Evolutionary conservation across 495 filamentous ascomycete genomes (phyloP).

Genomic region (Tuber brumale): DNA sequence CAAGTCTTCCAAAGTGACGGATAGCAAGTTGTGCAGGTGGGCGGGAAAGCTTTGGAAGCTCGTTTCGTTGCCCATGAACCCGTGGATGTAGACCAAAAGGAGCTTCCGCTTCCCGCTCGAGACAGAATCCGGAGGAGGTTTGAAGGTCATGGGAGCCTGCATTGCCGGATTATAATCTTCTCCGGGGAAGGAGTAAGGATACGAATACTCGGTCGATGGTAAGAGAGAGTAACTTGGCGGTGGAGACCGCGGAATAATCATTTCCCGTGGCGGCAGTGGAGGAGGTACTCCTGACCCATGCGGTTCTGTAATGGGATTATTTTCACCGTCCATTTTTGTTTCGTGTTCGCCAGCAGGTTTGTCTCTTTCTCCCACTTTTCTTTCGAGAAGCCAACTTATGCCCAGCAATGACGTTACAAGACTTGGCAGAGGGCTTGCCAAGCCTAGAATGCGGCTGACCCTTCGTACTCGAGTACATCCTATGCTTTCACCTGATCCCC

Average conservation of each 20-base stretch:
- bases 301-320: not conserved
- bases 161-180: not conserved
- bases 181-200: not conserved
- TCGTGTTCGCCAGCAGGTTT: not conserved
- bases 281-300: not conserved
- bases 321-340: not conserved
- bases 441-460: not conserved
- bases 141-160: not conserved
- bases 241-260: not conserved
- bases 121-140: not conserved
- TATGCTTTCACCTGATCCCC: not conserved
- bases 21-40: slow-evolving; percentile 74
- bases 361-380: not conserved
- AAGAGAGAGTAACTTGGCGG: not conserved
- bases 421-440: not conserved
- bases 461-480: not conserved
- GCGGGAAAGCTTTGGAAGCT: slow-evolving; percentile 83
- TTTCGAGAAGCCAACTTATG: not conserved
- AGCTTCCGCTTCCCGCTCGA: slow-evolving; percentile 49
- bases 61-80: slow-evolving; percentile 85
- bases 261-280: not conserved
- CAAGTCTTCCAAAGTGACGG: slow-evolving; percentile 53
- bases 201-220: not conserved
- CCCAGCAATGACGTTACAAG: not conserved
- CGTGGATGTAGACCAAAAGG: slow-evolving; percentile 80